Percentiles rank a stretch among this genome's conserved stretches.
phyloP scores from a whole-genome alignment of 2,329 filamentous ascomycete species.

The Exophiala sideris region DNA sequence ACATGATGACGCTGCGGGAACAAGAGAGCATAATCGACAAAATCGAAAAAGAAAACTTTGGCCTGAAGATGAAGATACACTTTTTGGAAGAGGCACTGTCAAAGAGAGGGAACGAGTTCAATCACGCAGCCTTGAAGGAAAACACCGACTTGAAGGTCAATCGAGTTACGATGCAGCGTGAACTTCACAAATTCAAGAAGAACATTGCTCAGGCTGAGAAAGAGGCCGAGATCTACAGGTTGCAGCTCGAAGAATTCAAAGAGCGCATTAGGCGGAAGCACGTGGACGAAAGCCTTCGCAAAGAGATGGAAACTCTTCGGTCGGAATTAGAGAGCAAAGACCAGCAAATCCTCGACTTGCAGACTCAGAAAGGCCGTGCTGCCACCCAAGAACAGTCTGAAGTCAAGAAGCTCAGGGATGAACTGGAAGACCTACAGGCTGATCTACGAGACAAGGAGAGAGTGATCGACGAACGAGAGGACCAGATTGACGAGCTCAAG shows the following conservation, averaged over 20 bases:
- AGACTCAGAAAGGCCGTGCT: conserved; percentile 56
- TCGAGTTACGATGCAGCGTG: conserved; percentile 82
- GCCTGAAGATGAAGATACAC: conserved; percentile 93
- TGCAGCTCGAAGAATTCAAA: conserved; percentile 77
- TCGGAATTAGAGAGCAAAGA: conserved; percentile 51
- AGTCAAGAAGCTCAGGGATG: conserved; percentile 66
- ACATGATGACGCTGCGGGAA: conserved; percentile 85
- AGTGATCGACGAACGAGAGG: conserved; percentile 68
- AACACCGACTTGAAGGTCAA: conserved; percentile 96
- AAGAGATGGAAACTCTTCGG: conserved; percentile 53
- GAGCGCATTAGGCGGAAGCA: conserved; percentile 76
- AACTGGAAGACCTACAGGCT: conserved; percentile 71
- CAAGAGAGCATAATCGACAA: conserved; percentile 91
- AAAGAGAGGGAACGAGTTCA: conserved; percentile 85
- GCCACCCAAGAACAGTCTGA: conserved; percentile 56
- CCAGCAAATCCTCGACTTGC: conserved; percentile 53
- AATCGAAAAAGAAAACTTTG: conserved; percentile 98
- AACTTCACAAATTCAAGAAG: conserved; percentile 83
- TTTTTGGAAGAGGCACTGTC: conserved; percentile 88
- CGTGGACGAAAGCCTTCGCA: conserved; percentile 65
- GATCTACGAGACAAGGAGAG: conserved; percentile 74
- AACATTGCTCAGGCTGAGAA: conserved; percentile 76
- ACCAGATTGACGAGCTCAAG: conserved; percentile 68
- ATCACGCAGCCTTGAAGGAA: conserved; percentile 82
- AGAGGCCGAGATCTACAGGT: conserved; percentile 77